These are phyloP conservation scores for Emericellopsis cladophorae DNA, from an alignment of 2,329 filamentous ascomycete genomes.

Conservation along the genomic window DNA sequence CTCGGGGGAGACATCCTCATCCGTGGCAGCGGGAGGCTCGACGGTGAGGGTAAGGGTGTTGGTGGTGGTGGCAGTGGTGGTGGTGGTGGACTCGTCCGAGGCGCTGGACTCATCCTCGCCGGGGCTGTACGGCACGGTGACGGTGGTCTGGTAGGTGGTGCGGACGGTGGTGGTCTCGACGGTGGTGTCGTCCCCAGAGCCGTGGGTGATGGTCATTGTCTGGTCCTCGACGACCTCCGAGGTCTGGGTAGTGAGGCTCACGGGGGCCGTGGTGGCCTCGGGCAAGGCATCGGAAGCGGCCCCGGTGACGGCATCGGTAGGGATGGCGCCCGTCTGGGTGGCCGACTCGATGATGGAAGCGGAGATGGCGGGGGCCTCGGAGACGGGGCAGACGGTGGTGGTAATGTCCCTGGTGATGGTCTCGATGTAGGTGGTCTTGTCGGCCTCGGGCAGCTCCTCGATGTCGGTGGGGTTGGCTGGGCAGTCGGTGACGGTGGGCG, in stretches of 20 bases:
- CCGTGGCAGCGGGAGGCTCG: constrained; percentile 7
- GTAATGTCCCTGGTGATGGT: constrained; percentile 26
- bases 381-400: constrained; percentile 31
- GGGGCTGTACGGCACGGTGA: constrained; percentile 13
- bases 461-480: constrained; percentile 20
- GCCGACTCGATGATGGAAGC: constrained; percentile 20
- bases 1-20: constrained; percentile 7
- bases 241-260: constrained; percentile 7
- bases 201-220: constrained; percentile 20
- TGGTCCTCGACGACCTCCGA: constrained; percentile 17
- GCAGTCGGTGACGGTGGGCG: constrained; percentile 45
- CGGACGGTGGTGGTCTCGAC: constrained; percentile 30
- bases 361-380: constrained; percentile 25
- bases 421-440: constrained; percentile 15
- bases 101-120: constrained; percentile 3
- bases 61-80: constrained; percentile 22
- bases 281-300: constrained; percentile 1
- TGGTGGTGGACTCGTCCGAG: constrained; percentile 11
- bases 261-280: neutral
- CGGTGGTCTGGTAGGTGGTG: constrained; percentile 15
- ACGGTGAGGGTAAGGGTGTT: constrained; percentile 9
- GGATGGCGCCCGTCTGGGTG: constrained; percentile 12
- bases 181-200: constrained; percentile 19
- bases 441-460: constrained; percentile 19
- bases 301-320: constrained; percentile 1